Evolutionary conservation across 768 basidiomycete species (phyloP).

Genomic region (Agaricus blazei): DNA sequence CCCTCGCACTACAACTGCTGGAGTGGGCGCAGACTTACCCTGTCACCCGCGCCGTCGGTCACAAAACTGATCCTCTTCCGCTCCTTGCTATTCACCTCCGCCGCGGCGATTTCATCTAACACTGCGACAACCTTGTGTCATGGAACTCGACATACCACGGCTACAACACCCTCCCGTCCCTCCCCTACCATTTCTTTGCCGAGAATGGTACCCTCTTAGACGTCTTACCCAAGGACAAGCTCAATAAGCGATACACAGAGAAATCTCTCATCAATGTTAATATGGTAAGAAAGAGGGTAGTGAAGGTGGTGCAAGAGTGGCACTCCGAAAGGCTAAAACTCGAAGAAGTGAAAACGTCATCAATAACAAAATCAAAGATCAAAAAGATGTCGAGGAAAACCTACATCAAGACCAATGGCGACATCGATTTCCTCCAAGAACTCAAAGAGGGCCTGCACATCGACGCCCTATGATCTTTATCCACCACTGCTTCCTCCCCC

Average conservation of each 20-base stretch:
- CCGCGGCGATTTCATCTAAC: conserved; percentile 48
- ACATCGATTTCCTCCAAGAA: too few relatives aligned
- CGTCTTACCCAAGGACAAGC: too few relatives aligned
- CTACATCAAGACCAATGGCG: too few relatives aligned
- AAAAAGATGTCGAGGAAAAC: conserved; percentile 26
- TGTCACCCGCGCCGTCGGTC: background rate
- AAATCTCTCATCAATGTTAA: conserved; percentile 45
- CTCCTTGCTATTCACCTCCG: conserved; percentile 55
- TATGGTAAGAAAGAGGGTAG: conserved; percentile 42
- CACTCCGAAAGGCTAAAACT: conserved; percentile 15
- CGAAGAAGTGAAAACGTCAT: background rate
- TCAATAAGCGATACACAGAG: conserved; percentile 21
- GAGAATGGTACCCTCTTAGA: conserved; percentile 1
- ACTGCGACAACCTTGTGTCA: conserved; percentile 39
- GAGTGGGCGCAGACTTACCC: background rate
- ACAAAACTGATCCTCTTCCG: conserved; percentile 24
- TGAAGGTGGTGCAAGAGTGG: conserved; percentile 23
- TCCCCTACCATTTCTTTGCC: conserved; percentile 43
- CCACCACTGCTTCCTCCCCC: too few relatives aligned
- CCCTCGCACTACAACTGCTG: background rate
- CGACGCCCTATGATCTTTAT: too few relatives aligned
- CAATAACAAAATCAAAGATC: background rate
- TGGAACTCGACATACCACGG: conserved; percentile 40
- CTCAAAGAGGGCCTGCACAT: conserved; percentile 23
- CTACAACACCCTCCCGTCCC: conserved; percentile 46